phyloP scores from a whole-genome alignment of 106 monocot genomes.

The Hemerocallis citrina region DNA sequence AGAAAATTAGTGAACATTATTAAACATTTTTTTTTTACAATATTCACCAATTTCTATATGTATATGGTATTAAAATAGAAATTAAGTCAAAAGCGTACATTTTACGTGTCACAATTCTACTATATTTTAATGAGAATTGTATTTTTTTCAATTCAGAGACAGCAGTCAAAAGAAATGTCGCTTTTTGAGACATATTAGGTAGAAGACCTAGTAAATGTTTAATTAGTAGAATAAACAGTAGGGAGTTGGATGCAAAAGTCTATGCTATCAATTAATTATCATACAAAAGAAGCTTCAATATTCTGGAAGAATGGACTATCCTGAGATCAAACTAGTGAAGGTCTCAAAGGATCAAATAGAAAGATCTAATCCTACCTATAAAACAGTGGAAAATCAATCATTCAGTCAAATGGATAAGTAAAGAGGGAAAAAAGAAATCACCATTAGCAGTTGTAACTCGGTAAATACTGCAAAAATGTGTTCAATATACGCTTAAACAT shows the following conservation, averaged over 20 bases:
- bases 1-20: too few relatives aligned
- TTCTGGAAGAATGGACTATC: too few relatives aligned
- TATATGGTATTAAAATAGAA: too few relatives aligned
- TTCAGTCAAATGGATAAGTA: neutral
- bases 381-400: neutral
- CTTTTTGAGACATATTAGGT: neutral
- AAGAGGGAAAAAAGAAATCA: neutral
- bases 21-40: too few relatives aligned
- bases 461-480: too few relatives aligned
- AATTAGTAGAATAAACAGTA: neutral
- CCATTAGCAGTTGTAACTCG: neutral
- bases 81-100: too few relatives aligned
- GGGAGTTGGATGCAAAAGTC: conserved; percentile 7
- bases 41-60: too few relatives aligned
- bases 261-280: neutral
- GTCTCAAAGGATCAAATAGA: neutral
- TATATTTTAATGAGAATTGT: neutral
- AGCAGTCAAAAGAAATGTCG: neutral
- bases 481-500: too few relatives aligned
- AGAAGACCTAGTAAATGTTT: neutral
- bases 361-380: neutral
- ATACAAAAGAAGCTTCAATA: neutral
- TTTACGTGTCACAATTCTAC: too few relatives aligned
- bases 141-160: neutral
- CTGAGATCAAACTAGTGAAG: neutral